Evolutionary conservation across 2,329 filamentous ascomycete species (phyloP).

Genomic region (Grosmannia huntii): DNA sequence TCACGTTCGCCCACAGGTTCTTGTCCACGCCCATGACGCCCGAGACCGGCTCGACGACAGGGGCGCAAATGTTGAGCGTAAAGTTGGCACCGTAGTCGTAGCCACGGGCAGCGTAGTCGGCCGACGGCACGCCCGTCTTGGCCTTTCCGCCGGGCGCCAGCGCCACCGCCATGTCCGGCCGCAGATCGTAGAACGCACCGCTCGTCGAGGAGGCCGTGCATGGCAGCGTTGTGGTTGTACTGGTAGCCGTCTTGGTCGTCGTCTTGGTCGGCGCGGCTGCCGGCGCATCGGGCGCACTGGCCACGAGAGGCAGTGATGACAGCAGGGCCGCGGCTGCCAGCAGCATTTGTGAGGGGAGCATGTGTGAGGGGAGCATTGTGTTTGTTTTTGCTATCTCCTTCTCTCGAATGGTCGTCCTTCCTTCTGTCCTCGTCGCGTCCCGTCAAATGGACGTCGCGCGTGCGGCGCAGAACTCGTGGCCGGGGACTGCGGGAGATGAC

Average conservation of each 20-base stretch:
- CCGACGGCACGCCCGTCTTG: slow-evolving; percentile 27
- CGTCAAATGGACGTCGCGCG: background rate
- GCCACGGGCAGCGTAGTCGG: slow-evolving; percentile 53
- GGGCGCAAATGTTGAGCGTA: slow-evolving; percentile 68
- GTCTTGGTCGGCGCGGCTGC: slow-evolving; percentile 12
- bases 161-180: slow-evolving; percentile 37
- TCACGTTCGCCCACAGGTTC: slow-evolving; percentile 56
- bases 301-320: background rate
- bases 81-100: slow-evolving; percentile 74
- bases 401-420: no score
- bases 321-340: slow-evolving; percentile 3
- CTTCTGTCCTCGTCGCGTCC: background rate
- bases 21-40: slow-evolving; percentile 53
- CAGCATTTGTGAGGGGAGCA: background rate
- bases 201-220: slow-evolving; percentile 44
- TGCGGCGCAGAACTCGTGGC: background rate
- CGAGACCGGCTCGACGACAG: slow-evolving; percentile 54
- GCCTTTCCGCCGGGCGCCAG: slow-evolving; percentile 30
- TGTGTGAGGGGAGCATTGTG: background rate
- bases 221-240: slow-evolving; percentile 28
- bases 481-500: background rate
- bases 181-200: slow-evolving; percentile 47
- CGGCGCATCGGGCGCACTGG: background rate
- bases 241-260: slow-evolving; percentile 35
- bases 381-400: no score